Evolutionary conservation across 2,329 filamentous ascomycete genomes (phyloP).

Genomic region (Arthrobotrys pseudoclavata): DNA sequence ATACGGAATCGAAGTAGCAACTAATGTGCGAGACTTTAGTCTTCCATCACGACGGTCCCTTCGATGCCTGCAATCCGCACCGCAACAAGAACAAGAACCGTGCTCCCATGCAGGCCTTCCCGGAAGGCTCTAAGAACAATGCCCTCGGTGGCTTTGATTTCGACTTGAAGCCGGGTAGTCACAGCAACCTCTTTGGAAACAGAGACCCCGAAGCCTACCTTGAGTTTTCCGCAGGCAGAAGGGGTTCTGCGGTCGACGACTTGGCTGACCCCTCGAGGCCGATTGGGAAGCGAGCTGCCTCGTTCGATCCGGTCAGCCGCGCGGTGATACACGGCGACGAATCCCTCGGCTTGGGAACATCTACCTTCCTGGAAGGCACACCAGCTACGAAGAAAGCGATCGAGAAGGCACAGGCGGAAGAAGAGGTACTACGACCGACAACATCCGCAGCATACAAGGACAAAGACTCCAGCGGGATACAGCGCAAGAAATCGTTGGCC

Average conservation of each 20-base stretch:
- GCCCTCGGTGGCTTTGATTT: constrained; percentile 88
- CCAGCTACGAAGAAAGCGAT: constrained; percentile 83
- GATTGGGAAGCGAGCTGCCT: constrained; percentile 64
- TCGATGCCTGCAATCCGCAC: constrained; percentile 94
- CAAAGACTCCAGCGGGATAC: constrained; percentile 72
- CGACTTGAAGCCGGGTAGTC: constrained; percentile 82
- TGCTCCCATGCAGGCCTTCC: constrained; percentile 96
- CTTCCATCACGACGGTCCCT: constrained; percentile 97
- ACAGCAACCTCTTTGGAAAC: constrained; percentile 85
- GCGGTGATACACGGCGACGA: constrained; percentile 82
- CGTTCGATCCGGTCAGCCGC: constrained; percentile 73
- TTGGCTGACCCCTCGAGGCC: constrained; percentile 57
- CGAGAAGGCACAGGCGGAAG: constrained; percentile 70
- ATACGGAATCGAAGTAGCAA: background rate
- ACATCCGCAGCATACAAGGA: constrained; percentile 60
- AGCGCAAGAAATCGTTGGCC: constrained; percentile 93
- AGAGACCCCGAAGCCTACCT: constrained; percentile 85
- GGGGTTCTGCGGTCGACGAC: constrained; percentile 62
- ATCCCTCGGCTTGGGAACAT: constrained; percentile 86
- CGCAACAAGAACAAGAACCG: constrained; percentile 87
- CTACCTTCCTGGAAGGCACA: constrained; percentile 94
- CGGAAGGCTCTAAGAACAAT: constrained; percentile 92
- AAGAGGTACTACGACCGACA: constrained; percentile 64
- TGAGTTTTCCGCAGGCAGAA: constrained; percentile 76
- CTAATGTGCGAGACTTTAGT: constrained; percentile 71